Conservation (phyloP, 2,329 filamentous ascomycete species). For the Coniochaeta hoffmannii region DNA sequence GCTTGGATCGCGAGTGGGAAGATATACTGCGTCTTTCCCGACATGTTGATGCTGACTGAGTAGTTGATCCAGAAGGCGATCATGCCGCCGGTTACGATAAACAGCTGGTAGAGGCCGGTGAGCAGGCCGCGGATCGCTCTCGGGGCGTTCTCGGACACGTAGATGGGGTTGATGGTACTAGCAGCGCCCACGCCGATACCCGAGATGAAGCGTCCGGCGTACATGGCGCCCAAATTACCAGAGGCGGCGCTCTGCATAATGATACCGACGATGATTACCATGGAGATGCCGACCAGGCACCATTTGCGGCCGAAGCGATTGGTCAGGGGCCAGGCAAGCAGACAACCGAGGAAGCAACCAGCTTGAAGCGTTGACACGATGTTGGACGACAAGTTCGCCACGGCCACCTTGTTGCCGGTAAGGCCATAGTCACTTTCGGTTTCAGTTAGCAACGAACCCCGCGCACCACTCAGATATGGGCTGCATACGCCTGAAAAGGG, state of each 20-base stretch:
- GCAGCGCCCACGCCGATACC: conserved; percentile 35
- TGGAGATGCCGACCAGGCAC: conserved; percentile 44
- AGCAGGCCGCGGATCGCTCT: conserved; percentile 35
- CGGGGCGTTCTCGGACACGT: conserved; percentile 36
- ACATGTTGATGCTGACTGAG: conserved; percentile 24
- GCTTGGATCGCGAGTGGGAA: conserved; percentile 57
- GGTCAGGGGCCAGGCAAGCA: conserved; percentile 41
- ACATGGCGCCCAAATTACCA: conserved; percentile 52
- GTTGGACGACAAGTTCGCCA: conserved; percentile 52
- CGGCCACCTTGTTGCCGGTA: conserved; percentile 25
- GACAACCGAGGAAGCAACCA: conserved; percentile 31
- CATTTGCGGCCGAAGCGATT: conserved; percentile 46
- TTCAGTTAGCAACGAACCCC: not conserved
- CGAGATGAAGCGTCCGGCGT: conserved; percentile 51
- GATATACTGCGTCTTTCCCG: conserved; percentile 39
- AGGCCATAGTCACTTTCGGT: conserved; percentile 43
- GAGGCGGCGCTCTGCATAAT: conserved; percentile 52
- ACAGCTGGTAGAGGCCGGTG: conserved; percentile 37
- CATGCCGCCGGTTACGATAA: conserved; percentile 35
- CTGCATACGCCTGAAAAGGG: conserved; percentile 38
- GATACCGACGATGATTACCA: conserved; percentile 49
- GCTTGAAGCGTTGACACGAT: conserved; percentile 52
- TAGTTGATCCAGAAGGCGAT: conserved; percentile 45
- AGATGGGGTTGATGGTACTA: conserved; percentile 34
- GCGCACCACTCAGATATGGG: not conserved